phyloP scores from a whole-genome alignment of 257 asterid genomes.

The Salvia miltiorrhiza region DNA sequence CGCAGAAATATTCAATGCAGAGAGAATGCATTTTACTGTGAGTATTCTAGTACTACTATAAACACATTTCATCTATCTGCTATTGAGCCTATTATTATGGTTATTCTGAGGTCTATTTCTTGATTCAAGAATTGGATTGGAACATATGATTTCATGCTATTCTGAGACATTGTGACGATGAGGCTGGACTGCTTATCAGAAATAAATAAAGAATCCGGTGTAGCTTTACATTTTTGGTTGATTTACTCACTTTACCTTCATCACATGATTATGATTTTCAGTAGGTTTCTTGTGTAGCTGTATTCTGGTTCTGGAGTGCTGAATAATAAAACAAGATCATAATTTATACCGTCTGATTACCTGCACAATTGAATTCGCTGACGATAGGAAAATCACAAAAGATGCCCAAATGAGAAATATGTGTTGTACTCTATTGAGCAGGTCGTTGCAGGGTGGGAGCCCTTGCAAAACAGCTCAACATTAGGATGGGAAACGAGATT shows the following conservation, averaged over 20 bases:
- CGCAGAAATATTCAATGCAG: slow-evolving; percentile 56
- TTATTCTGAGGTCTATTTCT: too few relatives aligned
- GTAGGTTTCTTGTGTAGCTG: neutral
- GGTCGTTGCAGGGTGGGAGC: slow-evolving; percentile 66
- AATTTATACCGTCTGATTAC: too few relatives aligned
- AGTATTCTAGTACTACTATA: slow-evolving; percentile 24
- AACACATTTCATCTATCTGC: slow-evolving; percentile 12
- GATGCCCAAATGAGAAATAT: too few relatives aligned
- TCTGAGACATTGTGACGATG: too few relatives aligned
- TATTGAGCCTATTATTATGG: too few relatives aligned
- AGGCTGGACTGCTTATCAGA: too few relatives aligned
- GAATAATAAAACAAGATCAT: too few relatives aligned
- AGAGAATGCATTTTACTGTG: slow-evolving; percentile 37
- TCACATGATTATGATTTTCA: slow-evolving; percentile 1
- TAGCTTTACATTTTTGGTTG: slow-evolving; percentile 15
- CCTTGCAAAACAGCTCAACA: slow-evolving; percentile 39
- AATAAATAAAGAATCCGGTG: too few relatives aligned
- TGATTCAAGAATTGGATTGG: neutral
- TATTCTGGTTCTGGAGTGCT: slow-evolving; percentile 5
- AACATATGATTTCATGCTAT: neutral
- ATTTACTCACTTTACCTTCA: neutral
- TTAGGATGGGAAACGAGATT: slow-evolving; percentile 50
- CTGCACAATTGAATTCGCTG: too few relatives aligned
- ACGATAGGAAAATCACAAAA: too few relatives aligned
- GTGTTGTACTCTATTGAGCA: too few relatives aligned